Conservation (phyloP, 768 basidiomycete genomes). For the Suillus decipiens region DNA sequence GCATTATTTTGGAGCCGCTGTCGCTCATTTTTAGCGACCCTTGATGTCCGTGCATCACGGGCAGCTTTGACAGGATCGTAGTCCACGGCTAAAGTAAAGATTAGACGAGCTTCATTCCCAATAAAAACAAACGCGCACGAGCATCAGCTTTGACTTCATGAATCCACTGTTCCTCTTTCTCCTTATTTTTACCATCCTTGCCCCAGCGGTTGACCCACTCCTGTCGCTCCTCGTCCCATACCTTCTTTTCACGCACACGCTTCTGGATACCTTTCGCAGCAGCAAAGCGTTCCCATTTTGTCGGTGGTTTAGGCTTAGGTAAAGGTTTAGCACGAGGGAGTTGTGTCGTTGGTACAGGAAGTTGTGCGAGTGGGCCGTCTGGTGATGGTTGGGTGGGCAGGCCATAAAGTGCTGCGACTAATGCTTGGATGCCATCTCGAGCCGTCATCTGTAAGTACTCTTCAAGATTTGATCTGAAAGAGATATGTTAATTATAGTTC, state of each 20-base stretch:
- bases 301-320: constrained; percentile 88
- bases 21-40: constrained; percentile 82
- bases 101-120: not conserved
- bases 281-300: constrained; percentile 97
- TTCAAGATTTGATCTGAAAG: constrained; percentile 70
- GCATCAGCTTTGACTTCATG: constrained; percentile 87
- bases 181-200: constrained; percentile 83
- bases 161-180: constrained; percentile 86
- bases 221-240: constrained; percentile 95
- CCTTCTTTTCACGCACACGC: constrained; percentile 70
- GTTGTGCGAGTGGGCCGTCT: constrained; percentile 81
- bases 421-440: constrained; percentile 78
- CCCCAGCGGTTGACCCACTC: constrained; percentile 95
- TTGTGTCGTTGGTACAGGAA: constrained; percentile 73
- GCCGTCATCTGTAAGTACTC: constrained; percentile 77
- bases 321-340: constrained; percentile 92
- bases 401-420: constrained; percentile 77
- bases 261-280: constrained; percentile 92
- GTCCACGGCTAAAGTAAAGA: constrained; percentile 59
- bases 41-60: constrained; percentile 75
- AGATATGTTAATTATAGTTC: not conserved
- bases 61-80: constrained; percentile 78
- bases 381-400: constrained; percentile 75
- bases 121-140: constrained; percentile 49
- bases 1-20: constrained; percentile 74